Conservation (phyloP, 192 early-diverging fungal species). For the Geranomyces variabilis region DNA sequence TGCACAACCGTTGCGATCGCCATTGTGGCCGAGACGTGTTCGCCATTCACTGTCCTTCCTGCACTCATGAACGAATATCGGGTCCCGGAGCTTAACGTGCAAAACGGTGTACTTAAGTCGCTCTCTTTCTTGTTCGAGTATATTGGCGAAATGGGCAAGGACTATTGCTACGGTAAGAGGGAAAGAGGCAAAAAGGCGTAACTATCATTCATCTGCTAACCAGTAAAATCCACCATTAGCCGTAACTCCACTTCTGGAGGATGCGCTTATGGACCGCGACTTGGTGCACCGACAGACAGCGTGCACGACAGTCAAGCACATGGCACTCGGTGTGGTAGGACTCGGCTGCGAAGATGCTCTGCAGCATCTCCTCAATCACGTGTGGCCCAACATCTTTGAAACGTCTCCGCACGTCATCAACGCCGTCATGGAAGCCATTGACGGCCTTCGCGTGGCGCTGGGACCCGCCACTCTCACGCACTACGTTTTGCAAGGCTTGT, state of each 20-base stretch:
- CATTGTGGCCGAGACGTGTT: constrained; percentile 96
- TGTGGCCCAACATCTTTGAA: constrained; percentile 99
- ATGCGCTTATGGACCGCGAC: constrained; percentile 97
- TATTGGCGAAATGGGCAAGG: constrained; percentile 97
- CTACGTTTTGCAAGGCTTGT: constrained; percentile 92
- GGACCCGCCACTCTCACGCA: constrained; percentile 83
- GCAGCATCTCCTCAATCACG: constrained; percentile 90
- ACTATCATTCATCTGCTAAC: too few relatives aligned
- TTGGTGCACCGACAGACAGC: constrained; percentile 98
- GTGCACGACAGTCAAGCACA: constrained; percentile 92
- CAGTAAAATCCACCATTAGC: constrained; percentile 56
- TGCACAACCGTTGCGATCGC: constrained; percentile 99
- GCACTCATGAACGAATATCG: constrained; percentile 99
- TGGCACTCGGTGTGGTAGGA: constrained; percentile 92
- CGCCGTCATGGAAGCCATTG: constrained; percentile 96
- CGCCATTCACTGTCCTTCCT: constrained; percentile 96
- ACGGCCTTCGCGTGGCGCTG: constrained; percentile 87
- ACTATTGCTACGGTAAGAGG: constrained; percentile 36
- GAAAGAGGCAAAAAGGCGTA: too few relatives aligned
- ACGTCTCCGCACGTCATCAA: constrained; percentile 93
- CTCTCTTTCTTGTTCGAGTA: constrained; percentile 98
- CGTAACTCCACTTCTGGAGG: constrained; percentile 91
- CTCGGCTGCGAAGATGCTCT: constrained; percentile 91
- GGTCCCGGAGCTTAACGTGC: constrained; percentile 98
- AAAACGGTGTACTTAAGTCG: constrained; percentile 97